These are phyloP conservation scores for Annulohypoxylon nitens DNA, from an alignment of 495 filamentous ascomycete genomes.

Conservation along the genomic window DNA sequence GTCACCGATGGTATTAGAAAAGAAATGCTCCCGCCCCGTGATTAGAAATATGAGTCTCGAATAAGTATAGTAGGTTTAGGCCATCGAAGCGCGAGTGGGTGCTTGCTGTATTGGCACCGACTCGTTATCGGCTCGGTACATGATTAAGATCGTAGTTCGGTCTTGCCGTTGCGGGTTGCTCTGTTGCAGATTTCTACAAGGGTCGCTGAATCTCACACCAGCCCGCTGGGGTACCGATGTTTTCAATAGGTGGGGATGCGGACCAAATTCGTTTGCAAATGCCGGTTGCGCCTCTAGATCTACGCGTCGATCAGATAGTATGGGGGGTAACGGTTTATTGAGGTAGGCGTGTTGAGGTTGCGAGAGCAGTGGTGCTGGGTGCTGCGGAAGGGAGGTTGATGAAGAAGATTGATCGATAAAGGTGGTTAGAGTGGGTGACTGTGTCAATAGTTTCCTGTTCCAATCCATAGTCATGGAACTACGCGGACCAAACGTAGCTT, in stretches of 20 bases:
- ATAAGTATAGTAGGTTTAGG: neutral
- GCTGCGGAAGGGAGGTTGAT: slow-evolving; percentile 22
- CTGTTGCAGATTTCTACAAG: slow-evolving; percentile 1
- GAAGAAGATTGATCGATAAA: slow-evolving; percentile 41
- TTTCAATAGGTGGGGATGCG: neutral
- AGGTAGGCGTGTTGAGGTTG: slow-evolving; percentile 19
- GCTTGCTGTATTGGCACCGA: slow-evolving; percentile 14
- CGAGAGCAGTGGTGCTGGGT: neutral
- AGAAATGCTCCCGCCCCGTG: neutral
- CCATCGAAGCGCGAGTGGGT: slow-evolving; percentile 11
- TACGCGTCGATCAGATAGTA: slow-evolving; percentile 10
- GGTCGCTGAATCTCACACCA: slow-evolving; percentile 23
- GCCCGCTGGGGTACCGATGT: slow-evolving; percentile 2
- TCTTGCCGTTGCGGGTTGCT: slow-evolving; percentile 22
- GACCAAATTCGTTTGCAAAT: neutral
- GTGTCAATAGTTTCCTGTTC: slow-evolving; percentile 22
- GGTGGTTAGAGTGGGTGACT: slow-evolving; percentile 35
- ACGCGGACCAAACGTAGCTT: slow-evolving; percentile 20
- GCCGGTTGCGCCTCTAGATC: slow-evolving; percentile 7
- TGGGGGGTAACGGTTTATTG: slow-evolving; percentile 42
- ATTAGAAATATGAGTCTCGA: neutral
- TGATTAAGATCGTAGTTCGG: slow-evolving; percentile 40
- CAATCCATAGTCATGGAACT: slow-evolving; percentile 15
- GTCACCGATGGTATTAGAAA: neutral
- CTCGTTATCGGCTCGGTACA: slow-evolving; percentile 36